phyloP scores from a whole-genome alignment of 106 monocot genomes.

The Dioscorea zingiberensis region DNA sequence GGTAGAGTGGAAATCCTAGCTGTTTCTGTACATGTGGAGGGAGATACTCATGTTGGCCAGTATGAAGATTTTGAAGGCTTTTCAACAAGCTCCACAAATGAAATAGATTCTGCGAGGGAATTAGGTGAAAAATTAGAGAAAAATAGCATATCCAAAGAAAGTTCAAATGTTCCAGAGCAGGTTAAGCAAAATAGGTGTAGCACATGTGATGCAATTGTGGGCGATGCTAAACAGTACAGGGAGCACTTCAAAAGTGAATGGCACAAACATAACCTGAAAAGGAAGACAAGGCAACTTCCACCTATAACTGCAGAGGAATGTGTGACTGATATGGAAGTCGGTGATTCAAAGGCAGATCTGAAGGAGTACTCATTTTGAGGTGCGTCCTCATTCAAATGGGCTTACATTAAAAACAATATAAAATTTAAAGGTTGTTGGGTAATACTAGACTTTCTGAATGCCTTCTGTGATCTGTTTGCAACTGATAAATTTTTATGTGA shows the following conservation, averaged over 20 bases:
- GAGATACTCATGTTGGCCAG: constrained; percentile 48
- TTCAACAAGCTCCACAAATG: constrained; percentile 17
- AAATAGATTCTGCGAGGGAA: constrained; percentile 24
- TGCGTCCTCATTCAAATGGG: not conserved
- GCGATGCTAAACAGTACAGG: constrained; percentile 76
- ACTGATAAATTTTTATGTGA: too few relatives aligned
- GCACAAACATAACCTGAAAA: constrained; percentile 89
- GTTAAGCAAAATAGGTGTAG: constrained; percentile 67
- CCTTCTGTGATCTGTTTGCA: too few relatives aligned
- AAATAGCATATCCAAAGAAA: constrained; percentile 32
- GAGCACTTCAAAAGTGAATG: constrained; percentile 88
- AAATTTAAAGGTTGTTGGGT: not conserved
- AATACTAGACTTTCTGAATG: too few relatives aligned
- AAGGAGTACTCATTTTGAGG: constrained; percentile 82
- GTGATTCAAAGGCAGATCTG: constrained; percentile 41
- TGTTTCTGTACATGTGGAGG: constrained; percentile 57
- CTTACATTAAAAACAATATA: not conserved
- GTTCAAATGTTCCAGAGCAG: constrained; percentile 17
- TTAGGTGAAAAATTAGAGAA: constrained; percentile 38
- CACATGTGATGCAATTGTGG: constrained; percentile 73
- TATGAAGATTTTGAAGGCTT: constrained; percentile 45
- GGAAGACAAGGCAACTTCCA: constrained; percentile 76
- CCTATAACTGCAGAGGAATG: constrained; percentile 83
- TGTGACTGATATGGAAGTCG: constrained; percentile 49
- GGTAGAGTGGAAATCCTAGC: constrained; percentile 92